These are phyloP conservation scores for Aspergillus texensis DNA, from an alignment of 2,329 filamentous ascomycete genomes.

Conservation along the genomic window DNA sequence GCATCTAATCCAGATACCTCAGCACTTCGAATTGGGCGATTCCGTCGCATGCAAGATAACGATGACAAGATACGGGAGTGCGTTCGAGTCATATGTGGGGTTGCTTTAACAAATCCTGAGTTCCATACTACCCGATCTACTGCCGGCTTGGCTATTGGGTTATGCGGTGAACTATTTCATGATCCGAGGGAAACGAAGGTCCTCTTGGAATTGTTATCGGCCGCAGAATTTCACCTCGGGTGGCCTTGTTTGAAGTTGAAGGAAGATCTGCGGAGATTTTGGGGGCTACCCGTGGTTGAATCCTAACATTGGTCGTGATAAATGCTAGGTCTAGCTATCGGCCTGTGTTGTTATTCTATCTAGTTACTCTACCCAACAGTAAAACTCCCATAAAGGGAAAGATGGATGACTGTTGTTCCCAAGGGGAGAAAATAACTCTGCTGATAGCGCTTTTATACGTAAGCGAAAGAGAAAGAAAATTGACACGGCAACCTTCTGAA, in stretches of 20 bases:
- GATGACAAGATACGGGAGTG: not conserved
- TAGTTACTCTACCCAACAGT: not conserved
- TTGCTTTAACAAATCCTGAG: conserved; percentile 5
- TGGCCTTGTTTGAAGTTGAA: conserved; percentile 10
- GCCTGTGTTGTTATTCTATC: not conserved
- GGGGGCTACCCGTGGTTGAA: not conserved
- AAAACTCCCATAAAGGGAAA: too few relatives aligned
- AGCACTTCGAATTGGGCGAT: not conserved
- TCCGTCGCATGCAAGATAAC: not conserved
- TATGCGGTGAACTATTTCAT: conserved; percentile 9
- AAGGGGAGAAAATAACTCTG: too few relatives aligned
- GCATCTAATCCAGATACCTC: not conserved
- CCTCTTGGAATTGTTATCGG: not conserved
- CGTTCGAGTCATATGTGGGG: conserved; percentile 7
- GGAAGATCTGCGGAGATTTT: conserved; percentile 2
- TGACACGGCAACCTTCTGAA: too few relatives aligned
- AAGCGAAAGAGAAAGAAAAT: too few relatives aligned
- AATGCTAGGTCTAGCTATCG: not conserved
- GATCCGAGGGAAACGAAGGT: conserved; percentile 2
- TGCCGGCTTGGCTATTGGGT: conserved; percentile 4
- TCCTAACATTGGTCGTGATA: not conserved
- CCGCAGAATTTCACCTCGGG: conserved; percentile 4
- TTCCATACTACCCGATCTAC: not conserved
- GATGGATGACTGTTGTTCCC: too few relatives aligned
- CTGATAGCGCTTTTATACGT: too few relatives aligned